Percentiles rank a stretch among this genome's conserved stretches.
These are phyloP conservation scores for Alternaria burnsii DNA, from an alignment of 2,329 filamentous ascomycete genomes.

Conservation along the genomic window DNA sequence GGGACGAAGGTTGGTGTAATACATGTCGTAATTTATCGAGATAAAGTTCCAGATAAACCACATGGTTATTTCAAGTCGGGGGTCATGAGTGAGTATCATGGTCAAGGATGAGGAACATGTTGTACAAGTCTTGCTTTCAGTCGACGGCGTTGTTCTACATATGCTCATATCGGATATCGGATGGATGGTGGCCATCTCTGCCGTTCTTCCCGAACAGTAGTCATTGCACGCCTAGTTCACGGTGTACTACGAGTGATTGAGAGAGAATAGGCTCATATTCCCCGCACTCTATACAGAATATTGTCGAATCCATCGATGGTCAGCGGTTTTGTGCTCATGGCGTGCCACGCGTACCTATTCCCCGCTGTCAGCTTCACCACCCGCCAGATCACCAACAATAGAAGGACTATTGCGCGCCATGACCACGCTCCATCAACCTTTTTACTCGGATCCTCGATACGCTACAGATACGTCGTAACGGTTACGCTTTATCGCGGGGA, in stretches of 20 bases:
- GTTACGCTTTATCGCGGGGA: conserved; percentile 3
- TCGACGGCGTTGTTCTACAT: not conserved
- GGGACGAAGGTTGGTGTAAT: not conserved
- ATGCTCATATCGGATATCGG: not conserved
- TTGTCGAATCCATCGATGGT: not conserved
- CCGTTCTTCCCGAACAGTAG: no score
- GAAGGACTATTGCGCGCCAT: not conserved
- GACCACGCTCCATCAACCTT: not conserved
- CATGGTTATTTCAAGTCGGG: not conserved
- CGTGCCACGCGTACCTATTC: not conserved
- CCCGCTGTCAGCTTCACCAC: not conserved
- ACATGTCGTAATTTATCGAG: not conserved
- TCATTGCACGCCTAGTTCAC: not conserved
- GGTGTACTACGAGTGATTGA: not conserved
- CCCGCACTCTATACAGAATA: not conserved
- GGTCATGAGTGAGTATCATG: not conserved
- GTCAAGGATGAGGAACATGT: not conserved
- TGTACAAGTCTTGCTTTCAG: not conserved
- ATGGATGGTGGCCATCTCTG: no score
- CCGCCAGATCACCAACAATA: not conserved
- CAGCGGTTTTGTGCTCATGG: not conserved
- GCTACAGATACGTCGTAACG: not conserved
- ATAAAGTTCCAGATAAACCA: not conserved
- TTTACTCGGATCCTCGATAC: not conserved
- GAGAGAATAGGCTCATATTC: not conserved